phyloP scores from a whole-genome alignment of 805 yeast species.

The Hagleromyces aurorensis region DNA sequence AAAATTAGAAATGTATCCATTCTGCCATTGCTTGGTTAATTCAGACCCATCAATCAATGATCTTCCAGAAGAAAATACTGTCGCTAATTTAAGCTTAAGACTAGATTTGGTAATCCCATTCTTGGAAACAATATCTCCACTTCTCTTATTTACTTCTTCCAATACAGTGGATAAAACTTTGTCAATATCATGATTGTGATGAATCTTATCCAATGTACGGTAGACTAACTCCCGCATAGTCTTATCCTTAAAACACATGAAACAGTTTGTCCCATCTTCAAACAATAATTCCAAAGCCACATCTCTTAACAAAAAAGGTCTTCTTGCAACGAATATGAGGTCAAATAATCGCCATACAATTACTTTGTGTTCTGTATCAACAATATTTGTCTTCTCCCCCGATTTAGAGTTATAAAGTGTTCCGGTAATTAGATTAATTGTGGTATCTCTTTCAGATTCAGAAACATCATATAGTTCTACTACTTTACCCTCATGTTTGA shows the following conservation, averaged over 20 bases:
- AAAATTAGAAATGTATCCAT: constrained; percentile 75
- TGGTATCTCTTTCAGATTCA: constrained; percentile 52
- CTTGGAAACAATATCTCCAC: constrained; percentile 24
- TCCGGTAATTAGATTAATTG: constrained; percentile 54
- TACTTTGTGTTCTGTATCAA: constrained; percentile 35
- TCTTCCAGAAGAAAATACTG: constrained; percentile 29
- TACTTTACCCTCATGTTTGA: constrained; percentile 42
- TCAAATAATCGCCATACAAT: constrained; percentile 54
- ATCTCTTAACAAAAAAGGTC: constrained; percentile 71
- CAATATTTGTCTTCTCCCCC: constrained; percentile 12
- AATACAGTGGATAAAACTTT: constrained; percentile 47
- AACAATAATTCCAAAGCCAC: constrained; percentile 76
- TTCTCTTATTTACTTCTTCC: constrained; percentile 37
- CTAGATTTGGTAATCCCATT: constrained; percentile 30
- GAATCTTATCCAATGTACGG: constrained; percentile 39
- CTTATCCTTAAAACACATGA: constrained; percentile 54
- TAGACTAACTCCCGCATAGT: constrained; percentile 51
- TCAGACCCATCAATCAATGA: constrained; percentile 24
- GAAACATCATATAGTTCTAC: constrained; percentile 65
- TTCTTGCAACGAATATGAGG: constrained; percentile 56
- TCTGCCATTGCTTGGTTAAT: constrained; percentile 65
- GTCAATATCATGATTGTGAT: constrained; percentile 45
- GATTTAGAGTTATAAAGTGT: constrained; percentile 26
- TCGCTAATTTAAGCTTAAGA: constrained; percentile 37
- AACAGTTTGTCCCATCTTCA: constrained; percentile 59